Percentiles rank a stretch among this genome's conserved stretches.
Conservation (phyloP, 805 yeast genomes). For the Starmerella sp. region DNA sequence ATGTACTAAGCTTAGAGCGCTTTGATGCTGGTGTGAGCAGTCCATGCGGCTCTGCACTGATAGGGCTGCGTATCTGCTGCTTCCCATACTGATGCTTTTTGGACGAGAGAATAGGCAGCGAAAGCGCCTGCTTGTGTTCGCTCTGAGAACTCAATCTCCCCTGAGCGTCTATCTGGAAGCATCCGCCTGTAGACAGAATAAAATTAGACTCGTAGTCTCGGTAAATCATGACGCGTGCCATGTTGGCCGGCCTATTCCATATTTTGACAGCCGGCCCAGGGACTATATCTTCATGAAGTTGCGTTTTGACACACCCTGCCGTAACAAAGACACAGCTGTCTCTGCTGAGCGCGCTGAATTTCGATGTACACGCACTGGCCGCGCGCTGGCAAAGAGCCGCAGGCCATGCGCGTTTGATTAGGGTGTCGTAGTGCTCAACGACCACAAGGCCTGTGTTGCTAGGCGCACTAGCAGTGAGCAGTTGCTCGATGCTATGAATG, state of each 20-base stretch:
- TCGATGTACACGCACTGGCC: not conserved
- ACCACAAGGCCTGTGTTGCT: conserved; percentile 24
- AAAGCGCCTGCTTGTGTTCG: not conserved
- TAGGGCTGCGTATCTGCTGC: not conserved
- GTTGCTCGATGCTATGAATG: conserved; percentile 13
- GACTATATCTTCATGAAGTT: not conserved
- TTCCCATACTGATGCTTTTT: not conserved
- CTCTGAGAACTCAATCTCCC: not conserved
- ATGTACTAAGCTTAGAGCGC: not conserved
- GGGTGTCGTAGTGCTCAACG: conserved; percentile 17
- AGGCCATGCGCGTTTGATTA: conserved; percentile 6
- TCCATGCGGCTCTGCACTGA: not conserved
- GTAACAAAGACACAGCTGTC: conserved; percentile 12
- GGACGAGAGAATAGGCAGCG: not conserved
- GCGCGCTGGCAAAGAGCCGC: not conserved
- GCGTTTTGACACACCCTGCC: conserved; percentile 1
- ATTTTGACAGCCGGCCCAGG: conserved; percentile 6
- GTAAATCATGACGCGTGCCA: conserved; percentile 3
- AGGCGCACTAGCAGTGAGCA: conserved; percentile 18
- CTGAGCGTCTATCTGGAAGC: not conserved
- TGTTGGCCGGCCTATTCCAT: not conserved
- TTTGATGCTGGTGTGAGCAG: not conserved
- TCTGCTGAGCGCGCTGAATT: not conserved
- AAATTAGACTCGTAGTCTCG: not conserved
- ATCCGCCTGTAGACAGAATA: conserved; percentile 11